These are phyloP conservation scores for Casuarina cunninghamiana DNA, from an alignment of 306 rosid genomes.

Conservation along the genomic window DNA sequence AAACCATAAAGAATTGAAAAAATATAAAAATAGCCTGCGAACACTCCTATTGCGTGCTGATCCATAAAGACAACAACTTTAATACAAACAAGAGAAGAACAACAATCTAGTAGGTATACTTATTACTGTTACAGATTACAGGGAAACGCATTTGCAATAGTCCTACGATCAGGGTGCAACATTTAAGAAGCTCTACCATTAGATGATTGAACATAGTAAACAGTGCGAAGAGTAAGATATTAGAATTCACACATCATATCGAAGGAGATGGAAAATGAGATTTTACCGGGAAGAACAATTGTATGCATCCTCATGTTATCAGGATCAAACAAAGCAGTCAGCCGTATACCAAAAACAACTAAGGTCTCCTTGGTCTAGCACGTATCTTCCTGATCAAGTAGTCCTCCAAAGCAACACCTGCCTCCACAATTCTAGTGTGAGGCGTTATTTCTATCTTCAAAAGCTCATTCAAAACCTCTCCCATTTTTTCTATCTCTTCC, in stretches of 20 bases:
- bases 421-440: conserved; percentile 60
- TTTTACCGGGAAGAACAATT: background rate
- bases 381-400: conserved; percentile 55
- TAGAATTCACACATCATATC: background rate
- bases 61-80: too few relatives aligned
- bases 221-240: background rate
- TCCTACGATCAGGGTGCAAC: background rate
- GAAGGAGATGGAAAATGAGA: background rate
- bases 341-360: background rate
- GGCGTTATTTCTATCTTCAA: conserved; percentile 53
- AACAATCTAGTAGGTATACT: too few relatives aligned
- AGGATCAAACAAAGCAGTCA: background rate
- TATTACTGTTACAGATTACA: too few relatives aligned
- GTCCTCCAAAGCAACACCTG: conserved; percentile 65
- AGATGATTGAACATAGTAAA: background rate
- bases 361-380: conserved; percentile 32
- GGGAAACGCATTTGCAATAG: too few relatives aligned
- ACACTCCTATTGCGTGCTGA: too few relatives aligned
- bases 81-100: too few relatives aligned
- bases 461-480: conserved; percentile 43
- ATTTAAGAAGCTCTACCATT: background rate
- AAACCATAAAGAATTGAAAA: too few relatives aligned
- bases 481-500: conserved; percentile 37
- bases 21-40: too few relatives aligned
- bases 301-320: background rate